phyloP scores from a whole-genome alignment of 2,329 filamentous ascomycete species.

The Microdochium paspali region DNA sequence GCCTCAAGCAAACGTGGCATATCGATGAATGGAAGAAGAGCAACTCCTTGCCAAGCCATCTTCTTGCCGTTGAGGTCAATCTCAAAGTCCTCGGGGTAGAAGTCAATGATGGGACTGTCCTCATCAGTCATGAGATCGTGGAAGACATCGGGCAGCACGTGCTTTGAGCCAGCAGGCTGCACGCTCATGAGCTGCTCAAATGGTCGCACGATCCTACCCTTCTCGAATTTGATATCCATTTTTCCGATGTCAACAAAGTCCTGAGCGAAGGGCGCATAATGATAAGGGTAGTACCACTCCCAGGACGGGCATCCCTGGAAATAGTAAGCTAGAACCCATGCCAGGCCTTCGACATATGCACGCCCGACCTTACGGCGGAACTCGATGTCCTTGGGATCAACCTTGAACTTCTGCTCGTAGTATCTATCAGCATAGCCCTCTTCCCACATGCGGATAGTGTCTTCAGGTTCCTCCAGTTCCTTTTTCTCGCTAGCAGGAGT shows the following conservation, averaged over 20 bases:
- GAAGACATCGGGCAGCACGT: conserved; percentile 82
- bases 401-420: conserved; percentile 93
- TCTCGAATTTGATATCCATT: conserved; percentile 72
- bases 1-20: conserved; percentile 76
- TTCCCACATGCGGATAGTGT: conserved; percentile 89
- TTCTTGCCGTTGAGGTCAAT: conserved; percentile 97
- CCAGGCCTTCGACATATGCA: conserved; percentile 88
- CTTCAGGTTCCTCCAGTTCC: conserved; percentile 55
- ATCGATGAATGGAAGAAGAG: conserved; percentile 90
- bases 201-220: conserved; percentile 76
- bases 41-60: conserved; percentile 95
- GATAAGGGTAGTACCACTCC: conserved; percentile 99
- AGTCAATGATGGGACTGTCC: conserved; percentile 90
- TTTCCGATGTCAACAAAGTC: conserved; percentile 81
- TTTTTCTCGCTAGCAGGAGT: conserved; percentile 39
- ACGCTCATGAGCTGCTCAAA: conserved; percentile 99
- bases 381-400: conserved; percentile 67
- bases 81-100: conserved; percentile 90
- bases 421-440: conserved; percentile 91
- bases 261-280: conserved; percentile 94
- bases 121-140: conserved; percentile 82
- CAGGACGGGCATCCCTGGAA: conserved; percentile 97
- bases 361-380: conserved; percentile 85
- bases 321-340: conserved; percentile 94
- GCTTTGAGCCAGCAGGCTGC: conserved; percentile 83